Conservation (phyloP, 768 basidiomycete genomes). For the Amanita brunnescens region DNA sequence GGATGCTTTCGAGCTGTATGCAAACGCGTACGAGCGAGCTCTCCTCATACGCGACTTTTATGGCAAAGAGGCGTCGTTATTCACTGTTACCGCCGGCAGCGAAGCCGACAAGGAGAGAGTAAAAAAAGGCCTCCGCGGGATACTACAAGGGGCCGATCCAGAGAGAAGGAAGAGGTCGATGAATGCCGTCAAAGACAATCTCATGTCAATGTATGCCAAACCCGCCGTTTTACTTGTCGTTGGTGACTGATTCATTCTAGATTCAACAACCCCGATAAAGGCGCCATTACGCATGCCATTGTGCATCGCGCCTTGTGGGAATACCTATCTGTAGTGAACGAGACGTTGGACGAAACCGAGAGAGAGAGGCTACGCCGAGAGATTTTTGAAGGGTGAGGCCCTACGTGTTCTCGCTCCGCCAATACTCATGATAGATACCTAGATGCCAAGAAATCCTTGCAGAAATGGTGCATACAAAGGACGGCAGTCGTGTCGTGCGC, state of each 20-base stretch:
- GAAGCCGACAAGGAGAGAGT: slow-evolving; percentile 55
- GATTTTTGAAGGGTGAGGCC: slow-evolving; percentile 68
- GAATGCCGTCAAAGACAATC: slow-evolving; percentile 59
- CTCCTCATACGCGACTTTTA: slow-evolving; percentile 83
- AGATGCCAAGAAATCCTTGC: slow-evolving; percentile 81
- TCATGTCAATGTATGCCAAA: slow-evolving; percentile 58
- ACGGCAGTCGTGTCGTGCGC: slow-evolving; percentile 80
- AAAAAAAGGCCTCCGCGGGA: slow-evolving; percentile 58
- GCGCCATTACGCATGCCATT: slow-evolving; percentile 76
- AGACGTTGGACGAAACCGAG: slow-evolving; percentile 52
- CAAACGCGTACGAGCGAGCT: slow-evolving; percentile 77
- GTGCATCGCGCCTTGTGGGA: slow-evolving; percentile 87
- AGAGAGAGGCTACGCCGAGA: slow-evolving; percentile 68
- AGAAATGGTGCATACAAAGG: slow-evolving; percentile 91
- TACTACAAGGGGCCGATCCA: slow-evolving; percentile 54
- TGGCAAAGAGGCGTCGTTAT: slow-evolving; percentile 78
- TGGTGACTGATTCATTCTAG: slow-evolving; percentile 26
- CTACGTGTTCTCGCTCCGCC: background rate
- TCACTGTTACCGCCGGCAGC: slow-evolving; percentile 42
- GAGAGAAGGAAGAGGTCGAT: slow-evolving; percentile 65
- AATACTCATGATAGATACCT: slow-evolving; percentile 2
- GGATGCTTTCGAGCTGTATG: slow-evolving; percentile 83
- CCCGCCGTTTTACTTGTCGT: background rate
- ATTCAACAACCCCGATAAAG: slow-evolving; percentile 89
- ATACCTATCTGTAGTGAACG: slow-evolving; percentile 58